Percentiles rank a stretch among this genome's conserved stretches.
phyloP scores from a whole-genome alignment of 169 alveolate species.

The Eimeria necatrix region DNA sequence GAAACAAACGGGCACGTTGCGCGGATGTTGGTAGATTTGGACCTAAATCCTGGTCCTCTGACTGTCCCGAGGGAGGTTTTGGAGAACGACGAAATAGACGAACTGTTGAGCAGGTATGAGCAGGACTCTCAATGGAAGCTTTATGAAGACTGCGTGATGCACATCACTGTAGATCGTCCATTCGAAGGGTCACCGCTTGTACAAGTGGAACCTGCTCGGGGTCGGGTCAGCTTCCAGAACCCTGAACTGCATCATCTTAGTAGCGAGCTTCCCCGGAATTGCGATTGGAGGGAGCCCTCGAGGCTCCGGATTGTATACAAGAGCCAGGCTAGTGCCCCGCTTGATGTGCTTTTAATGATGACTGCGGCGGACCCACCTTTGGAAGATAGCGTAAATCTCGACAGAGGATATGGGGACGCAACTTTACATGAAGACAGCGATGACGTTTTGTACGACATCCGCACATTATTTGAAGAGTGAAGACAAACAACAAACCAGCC shows the following conservation, averaged over 20 bases:
- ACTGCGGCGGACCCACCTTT: slow-evolving; percentile 20
- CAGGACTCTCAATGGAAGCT: slow-evolving; percentile 15
- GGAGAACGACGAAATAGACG: slow-evolving; percentile 26
- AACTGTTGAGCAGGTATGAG: background rate
- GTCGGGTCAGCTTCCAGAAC: slow-evolving; percentile 28
- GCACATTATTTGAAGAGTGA: slow-evolving; percentile 34
- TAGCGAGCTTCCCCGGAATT: slow-evolving; percentile 15
- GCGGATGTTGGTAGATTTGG: slow-evolving; percentile 48
- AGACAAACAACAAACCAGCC: too few relatives aligned
- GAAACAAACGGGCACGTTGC: background rate
- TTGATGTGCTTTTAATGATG: slow-evolving; percentile 49
- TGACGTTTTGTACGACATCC: background rate
- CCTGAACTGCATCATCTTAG: slow-evolving; percentile 41
- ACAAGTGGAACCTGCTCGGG: slow-evolving; percentile 36
- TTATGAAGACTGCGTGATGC: slow-evolving; percentile 59
- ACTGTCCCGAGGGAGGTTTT: slow-evolving; percentile 63
- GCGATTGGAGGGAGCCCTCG: slow-evolving; percentile 71
- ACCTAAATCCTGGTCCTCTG: slow-evolving; percentile 53
- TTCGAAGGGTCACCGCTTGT: slow-evolving; percentile 38
- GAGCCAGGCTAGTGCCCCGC: slow-evolving; percentile 15
- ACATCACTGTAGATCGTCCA: background rate
- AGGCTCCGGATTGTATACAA: slow-evolving; percentile 39
- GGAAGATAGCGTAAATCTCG: slow-evolving; percentile 13
- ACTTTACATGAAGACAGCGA: slow-evolving; percentile 7
- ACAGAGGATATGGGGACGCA: slow-evolving; percentile 19